Conservation (phyloP, 345 rosid genomes). For the Eucalyptus lansdowneana region DNA sequence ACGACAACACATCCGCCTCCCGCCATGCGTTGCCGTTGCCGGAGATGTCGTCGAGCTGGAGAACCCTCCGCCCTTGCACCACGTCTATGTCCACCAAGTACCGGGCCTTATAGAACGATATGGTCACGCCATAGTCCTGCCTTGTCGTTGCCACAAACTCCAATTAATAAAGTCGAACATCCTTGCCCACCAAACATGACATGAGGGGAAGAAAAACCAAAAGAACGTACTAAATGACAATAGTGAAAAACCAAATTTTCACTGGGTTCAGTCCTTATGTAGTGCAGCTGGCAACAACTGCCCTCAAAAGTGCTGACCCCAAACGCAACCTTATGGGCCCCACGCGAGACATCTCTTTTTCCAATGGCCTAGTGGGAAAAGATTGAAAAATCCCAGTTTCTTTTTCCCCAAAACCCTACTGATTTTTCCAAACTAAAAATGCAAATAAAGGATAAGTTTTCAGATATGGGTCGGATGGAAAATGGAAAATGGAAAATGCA, state of each 20-base stretch:
- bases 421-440: background rate
- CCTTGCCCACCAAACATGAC: background rate
- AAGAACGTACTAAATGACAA: background rate
- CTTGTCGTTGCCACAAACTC: background rate
- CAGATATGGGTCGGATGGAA: background rate
- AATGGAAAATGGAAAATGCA: background rate
- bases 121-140: conserved; percentile 66
- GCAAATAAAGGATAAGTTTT: background rate
- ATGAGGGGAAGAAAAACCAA: background rate
- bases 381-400: background rate
- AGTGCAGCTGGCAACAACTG: conserved; percentile 17
- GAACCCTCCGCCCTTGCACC: conserved; percentile 60
- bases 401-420: background rate
- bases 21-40: conserved; percentile 67
- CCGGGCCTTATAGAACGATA: conserved; percentile 69
- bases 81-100: conserved; percentile 78
- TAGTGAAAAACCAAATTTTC: background rate
- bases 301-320: background rate
- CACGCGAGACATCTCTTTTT: background rate
- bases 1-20: conserved; percentile 51
- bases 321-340: background rate
- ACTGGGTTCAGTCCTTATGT: background rate
- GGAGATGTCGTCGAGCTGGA: conserved; percentile 55
- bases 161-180: background rate
- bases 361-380: background rate